Conservation (phyloP, 345 rosid genomes). For the Linum usitatissimum region DNA sequence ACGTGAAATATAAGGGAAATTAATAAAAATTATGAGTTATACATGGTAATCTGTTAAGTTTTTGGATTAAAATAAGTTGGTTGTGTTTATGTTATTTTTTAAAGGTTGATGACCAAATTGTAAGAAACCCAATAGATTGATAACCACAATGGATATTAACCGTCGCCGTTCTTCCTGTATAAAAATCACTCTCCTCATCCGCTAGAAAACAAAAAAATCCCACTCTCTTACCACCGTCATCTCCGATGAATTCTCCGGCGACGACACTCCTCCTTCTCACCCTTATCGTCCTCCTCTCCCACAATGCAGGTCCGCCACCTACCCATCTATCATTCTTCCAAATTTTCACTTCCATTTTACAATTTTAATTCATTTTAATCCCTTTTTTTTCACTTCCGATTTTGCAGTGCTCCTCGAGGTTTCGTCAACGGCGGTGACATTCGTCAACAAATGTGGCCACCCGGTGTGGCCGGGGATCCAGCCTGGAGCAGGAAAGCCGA, state of each 20-base stretch:
- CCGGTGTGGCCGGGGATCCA: slow-evolving; percentile 98
- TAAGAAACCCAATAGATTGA: no score
- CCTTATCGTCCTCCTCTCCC: neutral
- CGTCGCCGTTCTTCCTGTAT: no score
- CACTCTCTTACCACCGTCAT: neutral
- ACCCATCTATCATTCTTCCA: neutral
- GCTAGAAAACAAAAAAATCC: no score
- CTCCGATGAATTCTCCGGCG: neutral
- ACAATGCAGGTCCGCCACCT: neutral
- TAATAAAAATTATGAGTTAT: no score
- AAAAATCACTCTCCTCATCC: no score
- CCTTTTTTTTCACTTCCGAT: neutral
- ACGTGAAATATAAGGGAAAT: no score
- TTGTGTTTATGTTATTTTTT: no score
- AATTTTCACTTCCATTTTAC: neutral
- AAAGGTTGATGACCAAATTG: no score
- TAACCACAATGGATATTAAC: no score
- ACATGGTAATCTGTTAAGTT: no score
- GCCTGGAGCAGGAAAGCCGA: slow-evolving; percentile 66
- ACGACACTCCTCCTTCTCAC: neutral
- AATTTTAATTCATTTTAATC: neutral
- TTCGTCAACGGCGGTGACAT: slow-evolving; percentile 46
- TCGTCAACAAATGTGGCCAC: slow-evolving; percentile 65
- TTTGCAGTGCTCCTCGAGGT: no score
- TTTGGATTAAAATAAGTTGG: no score